These are phyloP conservation scores for Kwoniella botswanensis DNA, from an alignment of 768 basidiomycete genomes.

Conservation along the genomic window DNA sequence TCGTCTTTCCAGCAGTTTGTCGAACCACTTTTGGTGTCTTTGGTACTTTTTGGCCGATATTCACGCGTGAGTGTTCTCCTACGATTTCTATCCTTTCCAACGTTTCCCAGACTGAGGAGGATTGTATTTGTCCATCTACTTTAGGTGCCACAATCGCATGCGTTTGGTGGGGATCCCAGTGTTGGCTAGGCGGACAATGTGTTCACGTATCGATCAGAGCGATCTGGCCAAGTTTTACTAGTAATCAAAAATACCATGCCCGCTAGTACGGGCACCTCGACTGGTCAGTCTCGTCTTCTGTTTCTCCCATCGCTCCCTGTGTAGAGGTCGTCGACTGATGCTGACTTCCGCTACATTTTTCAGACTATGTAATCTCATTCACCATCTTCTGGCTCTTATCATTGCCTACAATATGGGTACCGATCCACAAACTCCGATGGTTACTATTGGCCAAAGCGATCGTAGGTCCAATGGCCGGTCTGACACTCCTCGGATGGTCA, in stretches of 20 bases:
- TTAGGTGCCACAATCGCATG: slow-evolving; percentile 41
- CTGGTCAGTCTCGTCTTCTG: slow-evolving; percentile 63
- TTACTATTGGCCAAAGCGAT: slow-evolving; percentile 80
- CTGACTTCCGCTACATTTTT: no score
- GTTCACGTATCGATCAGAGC: slow-evolving; percentile 74
- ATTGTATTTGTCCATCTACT: no score
- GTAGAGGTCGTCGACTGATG: no score
- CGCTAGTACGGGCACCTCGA: slow-evolving; percentile 73
- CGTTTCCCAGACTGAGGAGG: background rate
- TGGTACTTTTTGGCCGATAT: slow-evolving; percentile 78
- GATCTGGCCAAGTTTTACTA: slow-evolving; percentile 69
- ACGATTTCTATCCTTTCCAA: background rate
- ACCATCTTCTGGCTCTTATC: slow-evolving; percentile 85
- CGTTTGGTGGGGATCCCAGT: slow-evolving; percentile 57
- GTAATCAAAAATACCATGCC: slow-evolving; percentile 67
- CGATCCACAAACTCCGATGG: slow-evolving; percentile 69
- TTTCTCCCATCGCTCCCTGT: no score
- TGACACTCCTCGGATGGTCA: slow-evolving; percentile 66
- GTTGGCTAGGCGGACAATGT: slow-evolving; percentile 81
- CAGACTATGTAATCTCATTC: slow-evolving; percentile 65
- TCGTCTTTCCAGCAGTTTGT: slow-evolving; percentile 62
- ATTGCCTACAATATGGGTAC: slow-evolving; percentile 80
- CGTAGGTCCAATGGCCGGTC: slow-evolving; percentile 59
- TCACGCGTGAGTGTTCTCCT: slow-evolving; percentile 57
- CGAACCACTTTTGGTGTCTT: slow-evolving; percentile 79